Base-by-base conservation (phyloP, 345 rosid species). In the Capsella bursapastoris region DNA sequence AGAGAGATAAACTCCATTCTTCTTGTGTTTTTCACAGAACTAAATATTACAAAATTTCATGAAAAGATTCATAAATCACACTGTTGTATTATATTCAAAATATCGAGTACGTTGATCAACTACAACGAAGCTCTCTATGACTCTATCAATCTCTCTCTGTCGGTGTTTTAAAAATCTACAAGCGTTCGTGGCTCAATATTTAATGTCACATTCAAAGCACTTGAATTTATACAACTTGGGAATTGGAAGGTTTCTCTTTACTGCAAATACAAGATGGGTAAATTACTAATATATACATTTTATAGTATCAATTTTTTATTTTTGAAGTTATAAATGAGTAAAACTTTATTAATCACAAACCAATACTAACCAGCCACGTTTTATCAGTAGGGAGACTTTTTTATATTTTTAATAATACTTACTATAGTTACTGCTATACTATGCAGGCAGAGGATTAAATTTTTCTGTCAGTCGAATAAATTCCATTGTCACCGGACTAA, bases 391-490 rank as follows among this genome's bases (percentile, higher is more conserved):
- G 15, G 47, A 48, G 25, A 22, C 25, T 22, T 22, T 22, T 43
- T 18, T 18, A 18, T 71, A 15, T 50, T 47, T 43, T 57, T 63
- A 63, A 34, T 34, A 18, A 18, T 18, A 18, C 22, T 18, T 18
- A 18, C 22, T 18, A 18, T 18, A 34, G 0, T 22, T 29, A 29
- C 32, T 6, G 64, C 72, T 1, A 22, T 22, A 22, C 25, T 22
- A 70, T 77, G 71, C 80, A 70, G 2, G 7, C 7, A 55, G 37
- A 22, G 53, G 7, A 47, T 52, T 78, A 27, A 77, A 50, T 59
- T 66, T 71, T 72, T 66, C 8, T 78, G 81, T 78, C 81, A 72
- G 77, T 66, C 73, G 73, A 72, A 72, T 78, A 72, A 78, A 78
- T 78, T 78, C 81, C 73, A 65, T 59, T 65, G 81, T 64, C 73